phyloP scores from a whole-genome alignment of 257 asterid genomes.

The Nicotiana tabacum region DNA sequence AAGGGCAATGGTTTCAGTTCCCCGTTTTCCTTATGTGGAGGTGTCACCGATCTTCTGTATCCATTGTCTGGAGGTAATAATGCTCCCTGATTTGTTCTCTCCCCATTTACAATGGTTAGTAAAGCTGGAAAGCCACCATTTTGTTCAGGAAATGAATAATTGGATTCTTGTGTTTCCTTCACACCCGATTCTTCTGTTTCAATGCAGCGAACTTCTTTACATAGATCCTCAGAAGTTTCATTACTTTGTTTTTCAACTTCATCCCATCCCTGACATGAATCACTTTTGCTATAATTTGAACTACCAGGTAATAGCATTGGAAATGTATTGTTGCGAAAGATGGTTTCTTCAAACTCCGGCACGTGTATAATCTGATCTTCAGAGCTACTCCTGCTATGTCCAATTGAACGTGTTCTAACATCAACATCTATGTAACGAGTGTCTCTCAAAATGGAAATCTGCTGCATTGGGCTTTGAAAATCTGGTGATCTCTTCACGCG shows the following conservation, averaged over 20 bases:
- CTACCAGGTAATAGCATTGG: slow-evolving; percentile 34
- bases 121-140: slow-evolving; percentile 21
- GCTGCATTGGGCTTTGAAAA: slow-evolving; percentile 15
- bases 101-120: slow-evolving; percentile 11
- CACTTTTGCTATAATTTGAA: slow-evolving; percentile 53
- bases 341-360: slow-evolving; percentile 49
- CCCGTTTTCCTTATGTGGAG: slow-evolving; percentile 27
- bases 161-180: slow-evolving; percentile 20
- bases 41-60: slow-evolving; percentile 5
- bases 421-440: slow-evolving; percentile 33
- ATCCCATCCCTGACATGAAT: slow-evolving; percentile 72
- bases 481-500: slow-evolving; percentile 56
- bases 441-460: slow-evolving; percentile 34
- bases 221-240: slow-evolving; percentile 53
- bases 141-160: slow-evolving; percentile 23
- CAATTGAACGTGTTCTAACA: slow-evolving; percentile 43
- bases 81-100: slow-evolving; percentile 15
- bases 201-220: slow-evolving; percentile 18
- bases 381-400: slow-evolving; percentile 62
- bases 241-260: slow-evolving; percentile 67
- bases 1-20: slow-evolving; percentile 6
- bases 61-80: background rate
- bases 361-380: slow-evolving; percentile 46
- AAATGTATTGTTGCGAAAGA: slow-evolving; percentile 26
- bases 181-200: slow-evolving; percentile 43